Conservation (phyloP, 2,329 filamentous ascomycete species). For the Sclerotinia subarctica region DNA sequence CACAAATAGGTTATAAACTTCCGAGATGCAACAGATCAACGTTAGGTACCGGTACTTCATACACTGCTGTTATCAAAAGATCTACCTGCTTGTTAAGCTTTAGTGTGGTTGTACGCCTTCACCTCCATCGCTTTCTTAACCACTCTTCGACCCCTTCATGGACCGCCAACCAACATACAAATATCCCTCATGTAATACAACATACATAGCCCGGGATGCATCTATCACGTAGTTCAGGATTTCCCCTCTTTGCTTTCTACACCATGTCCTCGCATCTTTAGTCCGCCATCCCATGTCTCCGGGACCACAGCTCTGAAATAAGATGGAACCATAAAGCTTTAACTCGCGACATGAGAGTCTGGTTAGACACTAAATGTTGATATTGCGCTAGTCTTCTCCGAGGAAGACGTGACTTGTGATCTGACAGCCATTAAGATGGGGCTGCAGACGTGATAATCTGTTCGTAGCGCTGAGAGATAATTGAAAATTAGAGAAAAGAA, state of each 20-base stretch:
- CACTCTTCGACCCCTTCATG: not conserved
- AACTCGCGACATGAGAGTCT: conserved; percentile 30
- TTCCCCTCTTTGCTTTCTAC: not conserved
- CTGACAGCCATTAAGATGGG: conserved; percentile 46
- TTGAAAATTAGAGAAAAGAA: not conserved
- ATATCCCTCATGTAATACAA: conserved; percentile 14
- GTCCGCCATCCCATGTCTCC: conserved; percentile 52
- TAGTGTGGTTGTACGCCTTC: not conserved
- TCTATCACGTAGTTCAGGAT: not conserved
- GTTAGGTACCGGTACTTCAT: not conserved
- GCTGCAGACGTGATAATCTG: conserved; percentile 51
- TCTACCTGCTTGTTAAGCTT: not conserved
- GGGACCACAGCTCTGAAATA: conserved; percentile 53
- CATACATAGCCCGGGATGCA: not conserved
- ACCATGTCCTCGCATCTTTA: conserved; percentile 54
- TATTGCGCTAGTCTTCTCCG: conserved; percentile 47
- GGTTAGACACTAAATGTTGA: conserved; percentile 36
- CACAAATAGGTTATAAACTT: not conserved
- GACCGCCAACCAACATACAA: not conserved
- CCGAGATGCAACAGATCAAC: not conserved
- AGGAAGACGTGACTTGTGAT: conserved; percentile 46
- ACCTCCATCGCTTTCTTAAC: not conserved
- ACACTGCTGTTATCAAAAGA: not conserved
- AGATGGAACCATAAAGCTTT: conserved; percentile 38
- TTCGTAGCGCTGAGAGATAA: conserved; percentile 46